phyloP scores from a whole-genome alignment of 1,284 basidiomycete genomes.

The Ganoderma lingzhi region DNA sequence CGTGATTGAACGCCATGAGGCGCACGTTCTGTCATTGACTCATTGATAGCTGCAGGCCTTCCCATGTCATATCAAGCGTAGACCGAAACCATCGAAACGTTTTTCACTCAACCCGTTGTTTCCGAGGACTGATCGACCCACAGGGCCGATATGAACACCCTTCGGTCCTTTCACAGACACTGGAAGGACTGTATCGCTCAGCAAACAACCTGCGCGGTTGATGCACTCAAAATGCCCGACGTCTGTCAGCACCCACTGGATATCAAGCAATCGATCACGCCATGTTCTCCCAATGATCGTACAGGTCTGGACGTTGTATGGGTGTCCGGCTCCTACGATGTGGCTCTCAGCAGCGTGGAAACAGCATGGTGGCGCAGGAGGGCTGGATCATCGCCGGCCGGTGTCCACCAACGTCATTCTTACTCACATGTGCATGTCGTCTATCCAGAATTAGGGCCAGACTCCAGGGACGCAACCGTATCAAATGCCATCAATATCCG shows the following conservation, averaged over 20 bases:
- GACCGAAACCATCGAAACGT: neutral
- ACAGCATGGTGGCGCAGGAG: neutral
- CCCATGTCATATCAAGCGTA: neutral
- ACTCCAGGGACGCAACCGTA: neutral
- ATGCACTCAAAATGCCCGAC: neutral
- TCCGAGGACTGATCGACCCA: neutral
- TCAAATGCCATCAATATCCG: neutral
- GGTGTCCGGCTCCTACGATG: neutral
- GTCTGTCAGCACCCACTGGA: neutral
- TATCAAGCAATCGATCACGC: neutral
- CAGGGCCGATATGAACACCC: neutral
- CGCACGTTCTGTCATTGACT: neutral
- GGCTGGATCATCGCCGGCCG: slow-evolving; percentile 5
- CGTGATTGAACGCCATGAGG: slow-evolving; percentile 1
- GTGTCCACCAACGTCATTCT: neutral
- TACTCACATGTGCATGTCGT: neutral
- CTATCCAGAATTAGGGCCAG: neutral
- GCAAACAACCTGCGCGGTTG: neutral
- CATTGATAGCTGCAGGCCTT: neutral
- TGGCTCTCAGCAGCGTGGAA: slow-evolving; percentile 1
- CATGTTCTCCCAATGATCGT: neutral
- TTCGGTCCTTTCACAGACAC: neutral
- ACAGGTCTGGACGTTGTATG: neutral
- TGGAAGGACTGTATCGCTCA: neutral
- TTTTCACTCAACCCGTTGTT: neutral